Evolutionary conservation across 2,329 filamentous ascomycete species (phyloP), one percentile per base, ranked within the genome.

Genomic region (Sporothrix protearum): DNA sequence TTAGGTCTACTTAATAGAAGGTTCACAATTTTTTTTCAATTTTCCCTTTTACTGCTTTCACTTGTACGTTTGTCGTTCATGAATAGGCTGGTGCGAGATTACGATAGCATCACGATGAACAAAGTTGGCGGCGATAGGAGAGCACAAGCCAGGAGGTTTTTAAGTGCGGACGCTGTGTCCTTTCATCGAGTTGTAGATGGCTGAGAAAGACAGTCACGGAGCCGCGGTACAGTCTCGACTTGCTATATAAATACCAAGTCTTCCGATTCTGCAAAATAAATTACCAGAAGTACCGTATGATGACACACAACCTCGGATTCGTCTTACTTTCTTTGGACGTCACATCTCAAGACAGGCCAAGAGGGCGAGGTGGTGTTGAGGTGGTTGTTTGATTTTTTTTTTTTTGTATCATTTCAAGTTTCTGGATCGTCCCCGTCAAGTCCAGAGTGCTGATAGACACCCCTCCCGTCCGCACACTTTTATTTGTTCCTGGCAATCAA

Each of bases 311-410:
- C 12, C 14, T 12, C 14, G 14, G 4, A 19, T 47, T 6, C 16
- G 42, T 47, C 12, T 47, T 12, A n/a, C 28, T 14, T 36, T 36
- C 30, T 39, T 8, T 7, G 7, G 16, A 5, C 7, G 8, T 59
- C 8, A 16, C 55, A 33, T 36, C 7, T 12, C 16, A 59, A 6
- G 14, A 9, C 33, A 39, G 6, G 5, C 55, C 9, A 8, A 9
- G 10, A 12, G 6, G 36, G 16, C 33, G 5, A 25, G 16, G 22
- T 10, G 19, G 22, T 53, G 49, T 53, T n/a, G n/a, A n/a, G 5
- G 66, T 55, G 12, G 39, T 22, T 71, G 49, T 71, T 73, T 19
- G 67, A 71, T 49, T 71, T 73, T 71, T 71, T 49, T 71, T 73
- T 71, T 71, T 71, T 73, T 73, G 36, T 69, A 45, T 59, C 53